A percentile compares a stretch with the other conserved stretches of the same genome.
Conservation (phyloP, 2,329 filamentous ascomycete species). For the Colletotrichum sp. region DNA sequence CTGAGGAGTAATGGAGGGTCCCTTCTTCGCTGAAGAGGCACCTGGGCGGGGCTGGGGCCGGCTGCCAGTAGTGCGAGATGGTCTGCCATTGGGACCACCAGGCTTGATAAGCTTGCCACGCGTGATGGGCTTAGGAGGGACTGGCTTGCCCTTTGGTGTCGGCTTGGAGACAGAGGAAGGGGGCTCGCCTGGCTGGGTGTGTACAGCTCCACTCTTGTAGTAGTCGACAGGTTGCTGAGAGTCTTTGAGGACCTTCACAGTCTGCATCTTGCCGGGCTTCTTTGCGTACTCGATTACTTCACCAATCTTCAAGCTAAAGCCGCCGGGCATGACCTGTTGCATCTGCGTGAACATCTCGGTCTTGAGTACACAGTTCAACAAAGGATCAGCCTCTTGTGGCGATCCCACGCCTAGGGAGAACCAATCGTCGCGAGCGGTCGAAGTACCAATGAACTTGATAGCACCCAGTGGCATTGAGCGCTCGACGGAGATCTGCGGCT, state of each 20-base stretch:
- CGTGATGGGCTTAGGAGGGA: constrained; percentile 89
- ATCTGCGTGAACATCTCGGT: constrained; percentile 97
- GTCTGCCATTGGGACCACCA: constrained; percentile 82
- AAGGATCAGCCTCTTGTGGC: constrained; percentile 88
- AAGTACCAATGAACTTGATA: constrained; percentile 86
- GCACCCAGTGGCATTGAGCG: constrained; percentile 82
- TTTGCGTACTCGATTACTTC: constrained; percentile 94
- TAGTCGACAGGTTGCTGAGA: constrained; percentile 77
- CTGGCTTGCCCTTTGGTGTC: constrained; percentile 85
- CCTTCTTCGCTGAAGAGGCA: constrained; percentile 27
- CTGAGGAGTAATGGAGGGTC: constrained; percentile 29
- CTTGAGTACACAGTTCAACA: constrained; percentile 93
- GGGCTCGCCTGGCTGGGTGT: constrained; percentile 84
- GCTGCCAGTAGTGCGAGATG: constrained; percentile 69
- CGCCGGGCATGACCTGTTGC: constrained; percentile 77
- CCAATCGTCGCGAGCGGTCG: constrained; percentile 91
- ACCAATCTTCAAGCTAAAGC: constrained; percentile 82
- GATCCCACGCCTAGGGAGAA: constrained; percentile 92
- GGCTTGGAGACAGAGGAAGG: constrained; percentile 82
- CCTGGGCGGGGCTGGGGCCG: constrained; percentile 50
- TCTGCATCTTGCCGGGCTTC: constrained; percentile 91
- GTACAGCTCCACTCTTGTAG: constrained; percentile 93
- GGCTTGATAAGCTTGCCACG: constrained; percentile 91
- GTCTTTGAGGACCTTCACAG: constrained; percentile 91
- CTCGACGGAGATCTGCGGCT: constrained; percentile 82